Percentiles rank a stretch among this genome's conserved stretches.
Evolutionary conservation across 345 rosid species (phyloP).

Genomic region (Citrus sinensis): DNA sequence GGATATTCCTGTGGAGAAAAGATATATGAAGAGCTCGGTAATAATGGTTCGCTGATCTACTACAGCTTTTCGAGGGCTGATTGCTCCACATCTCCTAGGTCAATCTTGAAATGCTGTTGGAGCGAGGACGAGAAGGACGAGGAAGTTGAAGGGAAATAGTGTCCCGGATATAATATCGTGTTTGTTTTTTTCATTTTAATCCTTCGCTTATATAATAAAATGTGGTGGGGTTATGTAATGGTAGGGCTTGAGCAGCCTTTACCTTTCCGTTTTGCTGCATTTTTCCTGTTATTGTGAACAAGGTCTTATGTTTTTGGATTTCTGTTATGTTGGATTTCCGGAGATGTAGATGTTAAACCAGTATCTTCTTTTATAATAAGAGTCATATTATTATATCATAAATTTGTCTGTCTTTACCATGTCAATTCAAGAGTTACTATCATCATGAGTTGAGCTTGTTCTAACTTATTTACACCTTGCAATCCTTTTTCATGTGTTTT

Average conservation of each 20-base stretch:
- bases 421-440: not conserved
- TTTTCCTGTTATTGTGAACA: not conserved
- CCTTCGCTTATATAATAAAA: not conserved
- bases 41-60: slow-evolving; percentile 42
- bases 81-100: slow-evolving; percentile 45
- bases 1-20: slow-evolving; percentile 45
- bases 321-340: not conserved
- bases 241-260: not conserved
- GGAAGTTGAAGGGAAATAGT: slow-evolving; percentile 25
- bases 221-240: slow-evolving; percentile 13
- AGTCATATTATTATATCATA: too few species aligned
- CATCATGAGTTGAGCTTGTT: too few species aligned
- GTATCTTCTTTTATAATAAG: not conserved
- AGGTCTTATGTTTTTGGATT: not conserved
- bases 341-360: not conserved
- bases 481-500: not conserved
- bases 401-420: not conserved
- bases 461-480: too few species aligned
- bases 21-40: slow-evolving; percentile 39
- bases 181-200: not conserved
- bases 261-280: not conserved
- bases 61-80: slow-evolving; percentile 36
- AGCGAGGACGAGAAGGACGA: slow-evolving; percentile 51
- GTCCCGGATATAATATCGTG: not conserved
- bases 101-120: slow-evolving; percentile 52